Conservation (phyloP, 2,329 filamentous ascomycete genomes). For the Byssothecium circinans region DNA sequence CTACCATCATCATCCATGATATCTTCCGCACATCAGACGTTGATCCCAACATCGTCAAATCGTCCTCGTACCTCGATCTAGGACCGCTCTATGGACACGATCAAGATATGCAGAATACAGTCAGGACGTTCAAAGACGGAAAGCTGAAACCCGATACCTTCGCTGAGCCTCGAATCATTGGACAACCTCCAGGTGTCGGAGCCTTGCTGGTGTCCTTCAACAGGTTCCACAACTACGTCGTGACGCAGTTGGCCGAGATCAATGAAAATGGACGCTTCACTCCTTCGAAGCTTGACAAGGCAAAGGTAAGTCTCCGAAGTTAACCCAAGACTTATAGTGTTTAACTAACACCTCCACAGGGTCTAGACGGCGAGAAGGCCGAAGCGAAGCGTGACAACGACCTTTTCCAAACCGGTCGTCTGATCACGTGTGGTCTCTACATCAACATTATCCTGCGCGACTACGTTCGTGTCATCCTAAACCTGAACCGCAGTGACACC, state of each 20-base stretch:
- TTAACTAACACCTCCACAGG: slow-evolving; percentile 3
- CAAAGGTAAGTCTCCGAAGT: slow-evolving; percentile 16
- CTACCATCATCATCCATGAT: slow-evolving; percentile 62
- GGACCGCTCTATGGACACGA: slow-evolving; percentile 70
- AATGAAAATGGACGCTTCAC: slow-evolving; percentile 79
- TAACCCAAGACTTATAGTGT: background rate
- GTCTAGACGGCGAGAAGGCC: slow-evolving; percentile 18
- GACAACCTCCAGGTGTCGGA: slow-evolving; percentile 66
- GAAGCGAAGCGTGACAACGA: slow-evolving; percentile 47
- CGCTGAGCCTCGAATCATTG: slow-evolving; percentile 60
- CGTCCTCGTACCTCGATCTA: slow-evolving; percentile 72
- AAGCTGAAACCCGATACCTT: slow-evolving; percentile 32
- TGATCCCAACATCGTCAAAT: slow-evolving; percentile 57
- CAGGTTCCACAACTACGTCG: slow-evolving; percentile 79
- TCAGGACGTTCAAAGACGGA: background rate
- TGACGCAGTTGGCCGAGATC: slow-evolving; percentile 72
- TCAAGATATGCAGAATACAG: slow-evolving; percentile 62
- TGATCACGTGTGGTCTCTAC: slow-evolving; percentile 52
- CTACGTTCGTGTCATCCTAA: slow-evolving; percentile 75
- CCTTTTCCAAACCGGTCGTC: slow-evolving; percentile 50
- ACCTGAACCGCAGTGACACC: slow-evolving; percentile 67
- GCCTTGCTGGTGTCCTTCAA: slow-evolving; percentile 67
- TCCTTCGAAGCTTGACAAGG: slow-evolving; percentile 54
- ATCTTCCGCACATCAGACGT: slow-evolving; percentile 64
- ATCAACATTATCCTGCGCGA: slow-evolving; percentile 69